A percentile compares a stretch with the other conserved stretches of the same genome.
These are phyloP conservation scores for Ganoderma meredithae DNA, from an alignment of 1,284 basidiomycete genomes.

Conservation along the genomic window DNA sequence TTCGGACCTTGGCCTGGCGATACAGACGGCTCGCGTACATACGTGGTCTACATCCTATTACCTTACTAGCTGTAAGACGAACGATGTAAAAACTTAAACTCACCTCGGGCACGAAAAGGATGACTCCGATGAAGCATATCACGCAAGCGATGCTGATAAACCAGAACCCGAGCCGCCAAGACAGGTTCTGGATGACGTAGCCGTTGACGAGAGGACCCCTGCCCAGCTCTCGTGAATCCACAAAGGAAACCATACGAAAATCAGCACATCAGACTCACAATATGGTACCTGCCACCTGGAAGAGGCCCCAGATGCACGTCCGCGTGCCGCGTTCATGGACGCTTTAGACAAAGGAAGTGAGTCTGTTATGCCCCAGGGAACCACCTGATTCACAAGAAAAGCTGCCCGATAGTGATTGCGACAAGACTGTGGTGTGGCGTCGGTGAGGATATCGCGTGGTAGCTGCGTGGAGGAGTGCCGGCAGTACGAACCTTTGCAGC, in stretches of 20 bases:
- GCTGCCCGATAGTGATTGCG: conserved; percentile 51
- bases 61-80: no score
- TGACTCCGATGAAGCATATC: no score
- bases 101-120: no score
- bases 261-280: conserved; percentile 38
- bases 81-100: no score
- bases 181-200: conserved; percentile 38
- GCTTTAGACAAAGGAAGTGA: conserved; percentile 16
- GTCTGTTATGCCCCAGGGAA: no score
- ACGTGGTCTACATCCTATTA: no score
- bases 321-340: conserved; percentile 53
- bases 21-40: no score
- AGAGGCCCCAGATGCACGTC: conserved; percentile 51
- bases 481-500: conserved; percentile 44
- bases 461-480: neutral
- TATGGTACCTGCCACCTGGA: conserved; percentile 51
- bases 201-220: conserved; percentile 49
- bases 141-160: no score
- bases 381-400: conserved; percentile 45
- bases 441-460: no score
- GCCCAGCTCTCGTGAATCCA: neutral
- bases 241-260: neutral
- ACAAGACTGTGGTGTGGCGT: conserved; percentile 41
- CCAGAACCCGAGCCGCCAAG: no score
- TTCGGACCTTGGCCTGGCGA: no score